Percentiles rank a stretch among this genome's conserved stretches.
phyloP scores from a whole-genome alignment of 257 asterid genomes.

The Linderniella brevidens region DNA sequence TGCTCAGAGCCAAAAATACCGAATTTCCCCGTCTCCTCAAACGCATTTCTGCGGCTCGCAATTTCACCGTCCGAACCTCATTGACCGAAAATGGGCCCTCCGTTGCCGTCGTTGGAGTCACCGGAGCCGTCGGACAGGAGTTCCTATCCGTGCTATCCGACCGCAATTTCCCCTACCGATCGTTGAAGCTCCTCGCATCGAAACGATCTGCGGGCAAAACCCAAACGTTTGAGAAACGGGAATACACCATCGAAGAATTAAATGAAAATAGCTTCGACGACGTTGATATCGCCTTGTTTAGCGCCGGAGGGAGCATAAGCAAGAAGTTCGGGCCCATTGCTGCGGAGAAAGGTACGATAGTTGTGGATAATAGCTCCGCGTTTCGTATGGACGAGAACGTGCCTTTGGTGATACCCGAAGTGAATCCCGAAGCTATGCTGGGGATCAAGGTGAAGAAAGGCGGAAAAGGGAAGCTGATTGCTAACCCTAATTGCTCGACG shows the following conservation, averaged over 20 bases:
- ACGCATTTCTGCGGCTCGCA: conserved; percentile 12
- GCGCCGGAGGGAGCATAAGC: conserved; percentile 87
- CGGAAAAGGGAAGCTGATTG: conserved; percentile 73
- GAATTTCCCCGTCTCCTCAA: conserved; percentile 12
- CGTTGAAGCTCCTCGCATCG: conserved; percentile 79
- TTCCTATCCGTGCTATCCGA: conserved; percentile 74
- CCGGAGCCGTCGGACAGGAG: conserved; percentile 92
- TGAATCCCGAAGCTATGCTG: conserved; percentile 77
- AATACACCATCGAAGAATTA: conserved; percentile 43
- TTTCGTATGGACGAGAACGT: conserved; percentile 79
- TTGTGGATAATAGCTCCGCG: conserved; percentile 94
- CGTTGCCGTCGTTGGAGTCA: conserved; percentile 70
- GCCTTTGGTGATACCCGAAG: conserved; percentile 87
- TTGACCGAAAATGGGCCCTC: conserved; percentile 69
- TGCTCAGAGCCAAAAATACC: conserved; percentile 12
- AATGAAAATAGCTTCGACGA: conserved; percentile 45
- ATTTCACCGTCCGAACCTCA: conserved; percentile 45
- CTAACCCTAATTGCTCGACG: conserved; percentile 89
- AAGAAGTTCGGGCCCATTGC: conserved; percentile 78
- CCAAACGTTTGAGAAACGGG: conserved; percentile 24
- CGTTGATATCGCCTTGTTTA: conserved; percentile 65
- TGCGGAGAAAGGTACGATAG: conserved; percentile 51
- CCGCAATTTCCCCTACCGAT: conserved; percentile 67
- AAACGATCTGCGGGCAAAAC: conserved; percentile 69
- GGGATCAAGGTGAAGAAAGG: conserved; percentile 51